Conservation (phyloP, 306 rosid species). For the Malus fusca region DNA sequence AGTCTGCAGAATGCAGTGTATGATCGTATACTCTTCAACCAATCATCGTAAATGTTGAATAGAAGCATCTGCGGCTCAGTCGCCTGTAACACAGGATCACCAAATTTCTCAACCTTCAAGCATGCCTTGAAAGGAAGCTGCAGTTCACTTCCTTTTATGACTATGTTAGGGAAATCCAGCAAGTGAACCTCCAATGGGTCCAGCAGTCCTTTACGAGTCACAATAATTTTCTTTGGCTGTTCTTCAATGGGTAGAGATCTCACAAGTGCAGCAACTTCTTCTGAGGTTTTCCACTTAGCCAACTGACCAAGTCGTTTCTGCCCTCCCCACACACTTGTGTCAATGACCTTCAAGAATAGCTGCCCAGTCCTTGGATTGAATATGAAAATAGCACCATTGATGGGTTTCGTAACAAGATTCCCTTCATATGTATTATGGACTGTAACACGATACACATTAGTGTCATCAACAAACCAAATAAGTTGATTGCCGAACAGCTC, state of each 20-base stretch:
- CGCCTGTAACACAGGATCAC: slow-evolving; percentile 90
- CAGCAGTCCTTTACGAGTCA: slow-evolving; percentile 96
- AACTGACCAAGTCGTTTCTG: slow-evolving; percentile 99
- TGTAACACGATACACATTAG: slow-evolving; percentile 94
- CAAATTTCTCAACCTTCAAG: slow-evolving; percentile 93
- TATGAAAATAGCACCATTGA: slow-evolving; percentile 94
- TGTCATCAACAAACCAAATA: slow-evolving; percentile 98
- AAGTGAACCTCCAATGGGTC: slow-evolving; percentile 96
- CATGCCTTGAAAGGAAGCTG: slow-evolving; percentile 99
- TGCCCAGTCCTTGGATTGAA: slow-evolving; percentile 98
- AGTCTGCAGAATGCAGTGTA: slow-evolving; percentile 95
- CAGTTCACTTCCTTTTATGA: slow-evolving; percentile 95
- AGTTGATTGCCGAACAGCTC: slow-evolving; percentile 99
- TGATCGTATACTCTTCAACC: not conserved
- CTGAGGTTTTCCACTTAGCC: slow-evolving; percentile 99
- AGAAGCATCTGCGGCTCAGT: slow-evolving; percentile 99
- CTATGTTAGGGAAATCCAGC: slow-evolving; percentile 92
- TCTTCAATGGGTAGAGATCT: slow-evolving; percentile 96
- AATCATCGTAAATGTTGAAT: not conserved
- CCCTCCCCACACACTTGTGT: slow-evolving; percentile 99
- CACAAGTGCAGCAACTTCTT: slow-evolving; percentile 99
- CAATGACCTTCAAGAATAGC: slow-evolving; percentile 90
- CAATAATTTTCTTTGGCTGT: slow-evolving; percentile 94
- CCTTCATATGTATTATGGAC: slow-evolving; percentile 96
- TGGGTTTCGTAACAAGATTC: slow-evolving; percentile 93